Percentiles rank a stretch among this genome's conserved stretches.
phyloP scores from a whole-genome alignment of 2,329 filamentous ascomycete species.

The Epichloe coenophiala region DNA sequence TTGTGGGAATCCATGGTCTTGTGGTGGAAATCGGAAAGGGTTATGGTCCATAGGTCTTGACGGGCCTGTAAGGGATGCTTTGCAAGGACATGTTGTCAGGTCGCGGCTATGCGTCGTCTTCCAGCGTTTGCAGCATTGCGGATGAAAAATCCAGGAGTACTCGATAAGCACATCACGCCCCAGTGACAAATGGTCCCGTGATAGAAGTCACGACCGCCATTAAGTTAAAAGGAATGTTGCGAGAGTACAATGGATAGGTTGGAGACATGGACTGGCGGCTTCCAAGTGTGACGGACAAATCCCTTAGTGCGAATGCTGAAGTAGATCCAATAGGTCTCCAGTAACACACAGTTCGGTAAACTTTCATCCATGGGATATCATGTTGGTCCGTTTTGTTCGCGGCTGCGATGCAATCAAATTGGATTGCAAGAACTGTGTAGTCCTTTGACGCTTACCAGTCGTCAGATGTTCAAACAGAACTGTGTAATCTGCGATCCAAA shows the following conservation, averaged over 20 bases:
- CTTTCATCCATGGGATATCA: neutral
- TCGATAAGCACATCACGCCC: neutral
- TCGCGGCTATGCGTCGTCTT: neutral
- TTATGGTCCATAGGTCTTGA: neutral
- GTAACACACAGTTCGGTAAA: neutral
- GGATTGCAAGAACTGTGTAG: slow-evolving; percentile 10
- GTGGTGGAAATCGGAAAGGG: neutral
- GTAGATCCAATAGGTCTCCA: neutral
- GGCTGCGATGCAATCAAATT: slow-evolving; percentile 13
- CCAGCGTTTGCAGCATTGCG: neutral
- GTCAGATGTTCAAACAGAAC: neutral
- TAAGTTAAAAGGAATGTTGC: neutral
- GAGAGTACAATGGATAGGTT: no score
- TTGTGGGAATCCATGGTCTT: neutral
- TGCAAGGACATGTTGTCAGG: neutral
- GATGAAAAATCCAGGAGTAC: neutral
- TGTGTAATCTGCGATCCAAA: neutral
- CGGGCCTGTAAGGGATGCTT: neutral
- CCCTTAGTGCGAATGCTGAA: neutral
- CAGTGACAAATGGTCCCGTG: neutral
- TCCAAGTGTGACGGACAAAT: no score
- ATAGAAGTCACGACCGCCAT: neutral
- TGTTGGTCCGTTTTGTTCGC: slow-evolving; percentile 5
- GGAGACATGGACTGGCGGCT: no score
- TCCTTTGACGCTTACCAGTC: slow-evolving; percentile 7